These are phyloP conservation scores for Tolypocladium guangdongense DNA, from an alignment of 2,329 filamentous ascomycete species.

Conservation along the genomic window DNA sequence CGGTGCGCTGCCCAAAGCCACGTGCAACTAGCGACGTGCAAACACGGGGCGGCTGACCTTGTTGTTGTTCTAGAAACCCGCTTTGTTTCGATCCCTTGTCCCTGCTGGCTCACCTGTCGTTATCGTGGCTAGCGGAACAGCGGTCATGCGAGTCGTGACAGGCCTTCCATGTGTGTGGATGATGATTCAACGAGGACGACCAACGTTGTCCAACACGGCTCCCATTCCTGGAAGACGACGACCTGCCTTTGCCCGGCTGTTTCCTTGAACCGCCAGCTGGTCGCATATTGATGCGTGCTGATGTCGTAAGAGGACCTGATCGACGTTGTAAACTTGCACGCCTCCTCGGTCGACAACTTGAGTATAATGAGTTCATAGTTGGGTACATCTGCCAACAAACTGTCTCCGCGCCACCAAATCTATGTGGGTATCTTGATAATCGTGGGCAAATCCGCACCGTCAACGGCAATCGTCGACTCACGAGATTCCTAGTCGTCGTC, in stretches of 20 bases:
- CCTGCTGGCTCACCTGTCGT: not conserved
- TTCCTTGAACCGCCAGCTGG: not conserved
- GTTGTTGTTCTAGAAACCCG: not conserved
- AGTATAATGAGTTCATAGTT: not conserved
- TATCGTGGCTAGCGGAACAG: not conserved
- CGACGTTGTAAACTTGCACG: no score
- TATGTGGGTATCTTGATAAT: not conserved
- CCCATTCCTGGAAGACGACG: not conserved
- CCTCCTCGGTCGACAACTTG: no score
- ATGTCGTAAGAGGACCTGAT: not conserved
- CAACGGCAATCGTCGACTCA: no score
- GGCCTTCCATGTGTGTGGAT: not conserved
- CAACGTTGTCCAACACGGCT: not conserved
- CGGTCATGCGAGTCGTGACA: not conserved
- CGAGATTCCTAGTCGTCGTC: conserved; percentile 10
- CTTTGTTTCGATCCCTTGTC: not conserved
- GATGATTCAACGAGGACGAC: not conserved
- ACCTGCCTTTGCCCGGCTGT: not conserved
- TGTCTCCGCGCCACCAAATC: not conserved
- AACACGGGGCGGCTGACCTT: not conserved
- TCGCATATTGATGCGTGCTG: not conserved
- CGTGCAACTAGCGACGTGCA: not conserved
- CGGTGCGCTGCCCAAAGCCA: not conserved
- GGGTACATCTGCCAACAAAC: not conserved
- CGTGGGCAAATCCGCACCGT: not conserved